These are phyloP conservation scores for Salvia splendens DNA, from an alignment of 257 asterid species.

Conservation along the genomic window DNA sequence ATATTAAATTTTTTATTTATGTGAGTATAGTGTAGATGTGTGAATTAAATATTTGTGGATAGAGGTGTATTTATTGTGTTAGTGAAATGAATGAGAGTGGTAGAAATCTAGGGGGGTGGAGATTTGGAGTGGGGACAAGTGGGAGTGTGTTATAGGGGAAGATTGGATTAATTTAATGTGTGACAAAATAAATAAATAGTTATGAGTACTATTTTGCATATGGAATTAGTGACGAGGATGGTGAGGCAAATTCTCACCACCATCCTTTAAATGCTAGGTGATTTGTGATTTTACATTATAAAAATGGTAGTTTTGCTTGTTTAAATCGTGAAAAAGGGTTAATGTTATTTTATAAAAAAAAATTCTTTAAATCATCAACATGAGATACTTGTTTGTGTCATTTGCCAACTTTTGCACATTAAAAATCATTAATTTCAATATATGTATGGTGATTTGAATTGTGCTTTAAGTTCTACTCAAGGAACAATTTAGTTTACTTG, in stretches of 20 bases:
- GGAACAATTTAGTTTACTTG: too few species aligned
- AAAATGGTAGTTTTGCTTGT: neutral
- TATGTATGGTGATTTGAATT: too few species aligned
- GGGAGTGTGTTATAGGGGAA: conserved; percentile 23
- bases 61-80: neutral
- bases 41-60: neutral
- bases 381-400: too few species aligned
- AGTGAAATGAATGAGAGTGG: conserved; percentile 29
- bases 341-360: too few species aligned
- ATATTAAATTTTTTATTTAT: neutral
- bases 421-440: too few species aligned
- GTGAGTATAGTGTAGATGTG: neutral
- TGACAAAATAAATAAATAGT: neutral
- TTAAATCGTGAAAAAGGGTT: neutral
- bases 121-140: conserved; percentile 28
- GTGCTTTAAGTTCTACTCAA: too few species aligned
- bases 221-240: conserved; percentile 10
- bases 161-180: conserved; percentile 16
- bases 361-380: too few species aligned
- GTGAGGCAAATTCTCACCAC: neutral
- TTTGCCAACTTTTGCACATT: too few species aligned
- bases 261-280: neutral
- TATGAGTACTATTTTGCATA: neutral
- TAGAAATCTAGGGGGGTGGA: conserved; percentile 20
- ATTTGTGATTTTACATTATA: neutral